Evolutionary conservation across 2,329 filamentous ascomycete genomes (phyloP), one percentile per base, ranked within the genome.

Genomic region (Shiraia sp.): DNA sequence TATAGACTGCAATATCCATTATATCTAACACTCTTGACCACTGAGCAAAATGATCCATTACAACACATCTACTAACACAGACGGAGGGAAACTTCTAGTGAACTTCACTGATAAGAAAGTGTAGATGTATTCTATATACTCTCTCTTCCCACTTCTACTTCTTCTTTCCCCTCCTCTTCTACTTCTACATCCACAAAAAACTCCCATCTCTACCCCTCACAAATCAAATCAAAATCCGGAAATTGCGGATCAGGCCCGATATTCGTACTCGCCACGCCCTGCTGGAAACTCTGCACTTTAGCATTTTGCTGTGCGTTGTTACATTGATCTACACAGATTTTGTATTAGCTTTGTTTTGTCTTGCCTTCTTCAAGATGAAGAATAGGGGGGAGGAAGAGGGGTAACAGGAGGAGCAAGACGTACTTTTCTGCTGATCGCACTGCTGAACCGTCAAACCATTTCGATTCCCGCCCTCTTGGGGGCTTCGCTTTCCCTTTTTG

Each of bases 141-240:
- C n/a, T n/a, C n/a, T n/a, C n/a, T n/a, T 22, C n/a, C 12, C 17
- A 22, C 19, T 5, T 22, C 8, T 22, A 4, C 19, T 8, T 8
- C 19, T 8, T 22, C 8, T 22, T 22, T 8, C 4, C 19, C 15
- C 29, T 32, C 13, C 3, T 32, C 29, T 3, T 9, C 10, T 30
- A n/a, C 13, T 13, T 13, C 28, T 8, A 14, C 13, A 26, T 17
- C 12, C 22, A 12, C 22, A 12, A 36, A 26, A 16, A n/a, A 13
- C 12, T 14, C 24, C 17, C 24, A 29, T 22, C 16, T 30, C 32
- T 29, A 57, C 6, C 47, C 47, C 19, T 61, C 57, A 15, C 68
- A 70, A 22, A 70, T 66, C 19, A 70, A 42, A 49, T 70, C 68
- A 34, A 69, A 70, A 41, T 69, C 64, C 3, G 64, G 64, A 45